Evolutionary conservation across 768 basidiomycete species (phyloP).

Genomic region (Phylloporus sp.): DNA sequence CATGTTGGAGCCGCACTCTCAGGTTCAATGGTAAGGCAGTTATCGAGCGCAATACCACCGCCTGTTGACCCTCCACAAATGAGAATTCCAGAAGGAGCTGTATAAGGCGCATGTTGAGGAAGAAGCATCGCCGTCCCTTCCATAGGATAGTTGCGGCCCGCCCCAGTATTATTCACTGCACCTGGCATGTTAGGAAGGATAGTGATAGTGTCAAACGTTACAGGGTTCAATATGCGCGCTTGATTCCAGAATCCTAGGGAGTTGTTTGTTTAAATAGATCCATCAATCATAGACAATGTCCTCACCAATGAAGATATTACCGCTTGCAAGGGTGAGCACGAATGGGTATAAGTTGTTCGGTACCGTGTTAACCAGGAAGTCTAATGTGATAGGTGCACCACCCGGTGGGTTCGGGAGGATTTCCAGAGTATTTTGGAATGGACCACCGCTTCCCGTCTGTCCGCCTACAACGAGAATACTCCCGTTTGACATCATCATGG

Average conservation of each 20-base stretch:
- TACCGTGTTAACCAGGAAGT: conserved; percentile 69
- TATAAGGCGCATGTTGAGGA: conserved; percentile 71
- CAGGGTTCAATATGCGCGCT: conserved; percentile 68
- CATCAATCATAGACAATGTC: not conserved
- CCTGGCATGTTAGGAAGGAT: conserved; percentile 72
- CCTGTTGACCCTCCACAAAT: conserved; percentile 74
- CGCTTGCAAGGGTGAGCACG: conserved; percentile 65
- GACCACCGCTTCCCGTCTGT: conserved; percentile 64
- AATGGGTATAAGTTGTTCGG: conserved; percentile 83
- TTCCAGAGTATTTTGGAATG: conserved; percentile 66
- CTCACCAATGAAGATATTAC: conserved; percentile 67
- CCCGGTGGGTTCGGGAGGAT: conserved; percentile 64
- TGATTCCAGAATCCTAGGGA: conserved; percentile 71
- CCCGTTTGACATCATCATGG: conserved; percentile 69
- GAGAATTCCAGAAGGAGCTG: conserved; percentile 59
- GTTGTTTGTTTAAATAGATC: not conserved
- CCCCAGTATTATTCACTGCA: conserved; percentile 64
- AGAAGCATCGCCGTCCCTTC: conserved; percentile 68
- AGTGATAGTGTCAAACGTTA: conserved; percentile 56
- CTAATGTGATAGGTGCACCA: conserved; percentile 54
- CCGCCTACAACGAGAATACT: conserved; percentile 73
- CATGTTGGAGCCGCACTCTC: conserved; percentile 60
- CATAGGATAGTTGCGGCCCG: conserved; percentile 74
- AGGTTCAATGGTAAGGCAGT: conserved; percentile 67
- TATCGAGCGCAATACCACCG: conserved; percentile 50